Conservation (phyloP, 2,329 filamentous ascomycete genomes). For the Xylaria sp. region DNA sequence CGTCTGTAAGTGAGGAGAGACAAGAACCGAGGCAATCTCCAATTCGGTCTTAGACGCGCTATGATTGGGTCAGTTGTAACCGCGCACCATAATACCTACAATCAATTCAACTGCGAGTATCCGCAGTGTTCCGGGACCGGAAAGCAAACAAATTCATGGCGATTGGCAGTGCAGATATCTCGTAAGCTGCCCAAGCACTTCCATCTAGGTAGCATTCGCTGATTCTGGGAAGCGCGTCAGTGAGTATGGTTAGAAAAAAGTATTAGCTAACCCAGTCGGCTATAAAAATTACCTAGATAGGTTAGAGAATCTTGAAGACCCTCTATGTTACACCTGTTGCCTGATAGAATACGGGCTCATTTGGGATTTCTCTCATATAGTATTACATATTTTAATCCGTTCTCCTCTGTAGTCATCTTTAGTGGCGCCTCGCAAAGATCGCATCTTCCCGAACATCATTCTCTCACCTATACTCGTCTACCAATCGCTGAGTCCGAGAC, state of each 20-base stretch:
- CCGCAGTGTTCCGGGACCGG: neutral
- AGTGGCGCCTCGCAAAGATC: no score
- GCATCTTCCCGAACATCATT: no score
- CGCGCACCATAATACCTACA: neutral
- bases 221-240: neutral
- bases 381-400: no score
- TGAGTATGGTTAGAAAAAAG: neutral
- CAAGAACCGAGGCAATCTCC: slow-evolving; percentile 20
- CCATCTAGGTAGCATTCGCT: neutral
- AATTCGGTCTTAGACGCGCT: neutral
- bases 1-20: neutral
- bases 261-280: neutral
- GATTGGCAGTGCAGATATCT: neutral
- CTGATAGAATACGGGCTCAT: no score
- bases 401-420: no score
- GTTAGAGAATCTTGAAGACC: neutral
- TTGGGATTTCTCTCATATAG: no score
- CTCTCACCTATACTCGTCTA: no score
- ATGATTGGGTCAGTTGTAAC: slow-evolving; percentile 1
- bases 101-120: neutral
- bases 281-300: neutral
- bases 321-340: neutral
- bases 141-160: neutral
- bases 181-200: neutral
- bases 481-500: neutral